Evolutionary conservation across 495 filamentous ascomycete genomes (phyloP).

Genomic region (Neurospora sp.): DNA sequence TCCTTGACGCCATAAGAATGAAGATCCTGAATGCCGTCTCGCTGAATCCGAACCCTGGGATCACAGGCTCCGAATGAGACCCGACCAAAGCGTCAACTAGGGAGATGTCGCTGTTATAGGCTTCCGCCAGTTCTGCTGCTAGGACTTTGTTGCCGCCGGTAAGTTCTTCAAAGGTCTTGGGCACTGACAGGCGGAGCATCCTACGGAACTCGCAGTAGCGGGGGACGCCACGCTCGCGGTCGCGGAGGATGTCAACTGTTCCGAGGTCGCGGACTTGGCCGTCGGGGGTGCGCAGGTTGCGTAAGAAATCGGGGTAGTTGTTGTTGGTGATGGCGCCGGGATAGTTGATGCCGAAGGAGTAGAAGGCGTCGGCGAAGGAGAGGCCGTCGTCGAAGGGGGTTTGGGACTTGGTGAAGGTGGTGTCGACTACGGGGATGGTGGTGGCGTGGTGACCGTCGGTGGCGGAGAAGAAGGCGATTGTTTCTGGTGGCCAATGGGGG

Average conservation of each 20-base stretch:
- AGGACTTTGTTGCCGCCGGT: slow-evolving; percentile 25
- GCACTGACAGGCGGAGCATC: slow-evolving; percentile 23
- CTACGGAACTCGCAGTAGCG: slow-evolving; percentile 37
- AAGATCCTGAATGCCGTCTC: slow-evolving; percentile 32
- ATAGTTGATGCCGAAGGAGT: slow-evolving; percentile 37
- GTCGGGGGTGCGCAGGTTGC: slow-evolving; percentile 24
- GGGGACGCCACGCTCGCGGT: slow-evolving; percentile 36
- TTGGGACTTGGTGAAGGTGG: slow-evolving; percentile 24
- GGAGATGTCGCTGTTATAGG: slow-evolving; percentile 27
- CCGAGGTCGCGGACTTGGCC: slow-evolving; percentile 25
- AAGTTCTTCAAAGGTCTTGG: slow-evolving; percentile 22
- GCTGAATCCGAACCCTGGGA: slow-evolving; percentile 33
- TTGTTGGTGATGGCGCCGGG: slow-evolving; percentile 33
- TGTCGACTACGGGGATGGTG: slow-evolving; percentile 19
- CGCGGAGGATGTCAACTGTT: slow-evolving; percentile 34
- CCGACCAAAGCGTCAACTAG: slow-evolving; percentile 31
- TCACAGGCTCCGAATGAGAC: slow-evolving; percentile 25
- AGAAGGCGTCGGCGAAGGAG: slow-evolving; percentile 31
- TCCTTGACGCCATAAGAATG: slow-evolving; percentile 26
- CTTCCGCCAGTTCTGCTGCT: slow-evolving; percentile 15
- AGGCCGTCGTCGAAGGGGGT: slow-evolving; percentile 18
- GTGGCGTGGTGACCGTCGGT: slow-evolving; percentile 18
- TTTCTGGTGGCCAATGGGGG: slow-evolving; percentile 5
- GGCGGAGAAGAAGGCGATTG: slow-evolving; percentile 31
- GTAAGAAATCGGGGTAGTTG: slow-evolving; percentile 32